Base-by-base conservation (phyloP, 2,329 filamentous ascomycete species). In the Stemphylium vesicarium region DNA sequence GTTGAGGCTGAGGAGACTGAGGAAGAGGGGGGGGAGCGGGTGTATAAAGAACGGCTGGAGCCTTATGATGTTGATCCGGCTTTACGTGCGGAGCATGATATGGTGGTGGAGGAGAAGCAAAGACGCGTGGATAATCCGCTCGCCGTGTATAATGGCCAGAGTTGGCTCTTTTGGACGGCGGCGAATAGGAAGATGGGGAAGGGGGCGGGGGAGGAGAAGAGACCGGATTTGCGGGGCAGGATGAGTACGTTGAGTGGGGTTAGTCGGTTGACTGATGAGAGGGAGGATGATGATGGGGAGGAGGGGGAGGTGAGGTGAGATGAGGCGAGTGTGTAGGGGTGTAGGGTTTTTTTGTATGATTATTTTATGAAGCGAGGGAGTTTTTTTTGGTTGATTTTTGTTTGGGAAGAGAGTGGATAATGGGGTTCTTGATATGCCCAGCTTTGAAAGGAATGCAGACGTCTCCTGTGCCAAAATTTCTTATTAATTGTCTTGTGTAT, bases 131-230 rank as follows among this genome's bases (percentile, higher is more conserved):
- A 66, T 2, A 80, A 80, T 45, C 81, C 82, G 0, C 72, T 83
- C n/a, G 79, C 78, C 64, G 64, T 83, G 1, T 77, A 79, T 45
- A 81, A 78, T 18, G 80, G 80, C 8, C 80, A 83, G 49, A 81
- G 78, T 44, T 82, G 82, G 64, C 75, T 80, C 9, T 85, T 81
- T 65, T 86, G 83, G 80, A 81, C 81, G 24, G 78, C 75, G 5
- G 45, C 45, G 8, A 35, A 44, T 0, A 51, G 56, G n/a, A 56
- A 20, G 24, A 52, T 44, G 26, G 43, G 10, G 4, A 22, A 4
- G 15, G 15, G 26, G n/a, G 31, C 26, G 15, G 33, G n/a, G 8
- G 46, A 33, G 38, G 49, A 50, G 12, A 76, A 74, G 5, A 8
- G 69, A 42, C 70, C 70, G 11, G 58, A 65, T 9, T 41, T 75